Conservation (phyloP, 2,329 filamentous ascomycete species). For the Alternaria metachromatica region DNA sequence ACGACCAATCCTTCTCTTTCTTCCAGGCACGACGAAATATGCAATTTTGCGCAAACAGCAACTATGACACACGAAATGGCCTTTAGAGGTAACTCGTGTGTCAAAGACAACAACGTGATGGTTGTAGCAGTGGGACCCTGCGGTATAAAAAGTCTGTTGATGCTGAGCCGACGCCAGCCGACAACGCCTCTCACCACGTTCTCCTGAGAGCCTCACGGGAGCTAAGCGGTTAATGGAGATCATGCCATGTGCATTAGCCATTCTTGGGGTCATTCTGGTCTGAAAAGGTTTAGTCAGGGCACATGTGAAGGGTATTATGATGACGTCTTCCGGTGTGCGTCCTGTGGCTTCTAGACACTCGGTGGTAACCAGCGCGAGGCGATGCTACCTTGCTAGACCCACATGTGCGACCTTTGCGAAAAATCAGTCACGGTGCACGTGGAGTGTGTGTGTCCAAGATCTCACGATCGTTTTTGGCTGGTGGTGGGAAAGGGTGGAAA, state of each 20-base stretch:
- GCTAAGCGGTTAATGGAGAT: conserved; percentile 19
- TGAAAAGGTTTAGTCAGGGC: conserved; percentile 4
- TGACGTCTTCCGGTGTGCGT: conserved; percentile 18
- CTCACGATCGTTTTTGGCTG: conserved; percentile 16
- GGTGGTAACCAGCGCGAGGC: background rate
- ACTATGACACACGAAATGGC: conserved; percentile 36
- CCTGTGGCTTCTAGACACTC: background rate
- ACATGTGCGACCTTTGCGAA: conserved; percentile 13
- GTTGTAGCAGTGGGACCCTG: conserved; percentile 14
- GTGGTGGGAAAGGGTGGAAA: background rate
- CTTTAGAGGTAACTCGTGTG: conserved; percentile 29
- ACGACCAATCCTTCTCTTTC: conserved; percentile 19
- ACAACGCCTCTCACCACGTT: background rate
- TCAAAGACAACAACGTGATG: conserved; percentile 18
- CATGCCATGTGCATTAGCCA: conserved; percentile 7
- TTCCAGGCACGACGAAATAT: conserved; percentile 18
- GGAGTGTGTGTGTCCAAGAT: conserved; percentile 2
- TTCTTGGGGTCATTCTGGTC: background rate
- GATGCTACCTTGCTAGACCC: conserved; percentile 12
- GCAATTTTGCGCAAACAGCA: conserved; percentile 8
- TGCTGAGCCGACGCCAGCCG: conserved; percentile 18
- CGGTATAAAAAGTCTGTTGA: conserved; percentile 7
- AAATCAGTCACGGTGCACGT: conserved; percentile 21
- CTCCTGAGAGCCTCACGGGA: conserved; percentile 4
- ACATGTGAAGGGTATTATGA: background rate